Evolutionary conservation across 768 basidiomycete species (phyloP).

Genomic region (Suillus placidus): DNA sequence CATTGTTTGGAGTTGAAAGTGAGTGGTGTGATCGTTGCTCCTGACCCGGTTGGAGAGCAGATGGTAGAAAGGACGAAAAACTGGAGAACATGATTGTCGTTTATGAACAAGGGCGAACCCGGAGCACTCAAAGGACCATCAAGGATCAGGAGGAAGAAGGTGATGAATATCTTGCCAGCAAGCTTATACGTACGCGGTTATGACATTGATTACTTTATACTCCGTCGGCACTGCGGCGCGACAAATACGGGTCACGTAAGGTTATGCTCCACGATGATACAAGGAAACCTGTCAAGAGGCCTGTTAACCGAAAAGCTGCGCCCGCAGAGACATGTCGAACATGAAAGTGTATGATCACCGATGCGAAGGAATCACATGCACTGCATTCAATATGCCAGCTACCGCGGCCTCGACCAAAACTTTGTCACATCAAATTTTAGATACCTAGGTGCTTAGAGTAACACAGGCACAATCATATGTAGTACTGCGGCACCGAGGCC

Average conservation of each 20-base stretch:
- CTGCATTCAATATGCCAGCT: neutral
- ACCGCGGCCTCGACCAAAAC: neutral
- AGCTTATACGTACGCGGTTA: neutral
- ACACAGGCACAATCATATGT: neutral
- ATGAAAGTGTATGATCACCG: neutral
- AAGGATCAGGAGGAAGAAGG: constrained; percentile 1
- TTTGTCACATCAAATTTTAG: neutral
- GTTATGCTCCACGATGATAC: neutral
- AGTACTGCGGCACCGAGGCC: neutral
- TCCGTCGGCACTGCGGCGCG: neutral
- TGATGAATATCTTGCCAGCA: neutral
- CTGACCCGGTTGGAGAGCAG: constrained; percentile 41
- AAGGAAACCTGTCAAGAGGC: neutral
- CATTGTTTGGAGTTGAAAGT: constrained; percentile 18
- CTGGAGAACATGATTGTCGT: constrained; percentile 51
- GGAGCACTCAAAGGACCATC: constrained; percentile 7
- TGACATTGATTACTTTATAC: neutral
- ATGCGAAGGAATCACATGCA: neutral
- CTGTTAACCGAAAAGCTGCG: neutral
- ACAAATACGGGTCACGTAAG: neutral
- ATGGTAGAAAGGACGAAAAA: constrained; percentile 52
- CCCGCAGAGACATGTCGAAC: neutral
- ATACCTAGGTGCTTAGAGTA: neutral
- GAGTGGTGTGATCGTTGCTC: constrained; percentile 29
- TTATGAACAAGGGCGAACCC: neutral